Percentiles rank a stretch among this genome's conserved stretches.
Evolutionary conservation across 371 early-diverging fungal genomes (phyloP).

Genomic region (Globomyces sp.): DNA sequence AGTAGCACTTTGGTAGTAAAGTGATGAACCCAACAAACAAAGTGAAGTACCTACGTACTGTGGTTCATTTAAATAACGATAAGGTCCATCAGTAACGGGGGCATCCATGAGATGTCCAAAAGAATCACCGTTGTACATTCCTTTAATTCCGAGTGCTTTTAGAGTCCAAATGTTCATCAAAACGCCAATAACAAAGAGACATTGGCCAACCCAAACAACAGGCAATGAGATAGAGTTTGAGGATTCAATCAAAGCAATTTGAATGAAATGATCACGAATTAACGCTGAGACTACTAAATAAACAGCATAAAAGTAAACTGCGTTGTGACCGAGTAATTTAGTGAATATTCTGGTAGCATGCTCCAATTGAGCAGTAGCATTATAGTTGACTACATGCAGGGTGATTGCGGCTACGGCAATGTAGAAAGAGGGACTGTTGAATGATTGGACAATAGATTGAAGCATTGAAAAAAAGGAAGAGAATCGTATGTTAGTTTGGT

Average conservation of each 20-base stretch:
- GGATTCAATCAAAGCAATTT: conserved; percentile 37
- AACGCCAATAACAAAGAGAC: conserved; percentile 36
- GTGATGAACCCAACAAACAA: conserved; percentile 45
- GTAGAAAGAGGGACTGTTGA: too few species aligned
- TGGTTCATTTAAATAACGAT: conserved; percentile 46
- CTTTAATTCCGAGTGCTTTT: conserved; percentile 52
- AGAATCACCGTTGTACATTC: conserved; percentile 56
- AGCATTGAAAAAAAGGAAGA: too few species aligned
- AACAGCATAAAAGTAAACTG: conserved; percentile 50
- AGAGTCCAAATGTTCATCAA: conserved; percentile 52
- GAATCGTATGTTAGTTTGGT: too few species aligned
- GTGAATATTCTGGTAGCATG: conserved; percentile 46
- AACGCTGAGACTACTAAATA: conserved; percentile 49
- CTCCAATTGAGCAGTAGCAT: conserved; percentile 49
- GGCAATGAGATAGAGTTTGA: conserved; percentile 29
- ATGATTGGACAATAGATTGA: too few species aligned
- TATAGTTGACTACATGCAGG: conserved; percentile 55
- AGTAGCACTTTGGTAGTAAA: conserved; percentile 42
- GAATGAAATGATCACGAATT: conserved; percentile 48
- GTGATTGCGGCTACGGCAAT: conserved; percentile 39
- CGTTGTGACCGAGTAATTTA: conserved; percentile 35
- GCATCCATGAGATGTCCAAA: conserved; percentile 37
- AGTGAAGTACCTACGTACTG: conserved; percentile 53
- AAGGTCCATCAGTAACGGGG: conserved; percentile 49
- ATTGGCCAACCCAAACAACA: conserved; percentile 31